Conservation (phyloP, 257 asterid species). For the Solanum bulbocastanum region DNA sequence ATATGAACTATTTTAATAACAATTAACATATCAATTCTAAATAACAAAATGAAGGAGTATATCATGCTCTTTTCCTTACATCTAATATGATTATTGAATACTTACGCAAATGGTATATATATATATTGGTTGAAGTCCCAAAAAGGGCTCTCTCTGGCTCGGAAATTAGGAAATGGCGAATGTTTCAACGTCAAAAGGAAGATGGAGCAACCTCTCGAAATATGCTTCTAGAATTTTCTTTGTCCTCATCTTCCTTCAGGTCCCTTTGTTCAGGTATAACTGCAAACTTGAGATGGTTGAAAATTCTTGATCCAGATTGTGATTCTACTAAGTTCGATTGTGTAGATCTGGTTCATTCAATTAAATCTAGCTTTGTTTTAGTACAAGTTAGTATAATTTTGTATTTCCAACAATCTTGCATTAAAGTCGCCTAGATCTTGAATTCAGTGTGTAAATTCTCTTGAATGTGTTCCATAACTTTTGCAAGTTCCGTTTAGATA, state of each 20-base stretch:
- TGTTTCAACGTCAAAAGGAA: slow-evolving; percentile 25
- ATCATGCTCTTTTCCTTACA: too few species aligned
- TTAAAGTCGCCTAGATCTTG: not conserved
- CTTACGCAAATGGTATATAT: too few species aligned
- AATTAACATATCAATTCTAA: too few species aligned
- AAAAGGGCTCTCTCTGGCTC: not conserved
- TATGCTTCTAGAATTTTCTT: slow-evolving; percentile 58
- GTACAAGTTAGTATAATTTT: not conserved
- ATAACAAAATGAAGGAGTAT: too few species aligned
- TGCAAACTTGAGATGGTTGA: not conserved
- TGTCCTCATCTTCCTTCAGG: slow-evolving; percentile 61
- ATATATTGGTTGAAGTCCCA: not conserved
- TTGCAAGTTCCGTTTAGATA: not conserved
- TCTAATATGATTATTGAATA: too few species aligned
- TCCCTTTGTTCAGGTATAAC: slow-evolving; percentile 85
- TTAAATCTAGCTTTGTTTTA: not conserved
- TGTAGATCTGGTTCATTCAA: not conserved
- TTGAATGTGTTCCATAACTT: not conserved
- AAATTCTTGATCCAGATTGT: not conserved
- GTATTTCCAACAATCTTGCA: not conserved
- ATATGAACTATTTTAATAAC: too few species aligned
- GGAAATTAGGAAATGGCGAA: not conserved
- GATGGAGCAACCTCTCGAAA: slow-evolving; percentile 56
- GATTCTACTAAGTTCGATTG: not conserved
- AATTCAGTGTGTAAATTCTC: not conserved